These are phyloP conservation scores for Myxozyma geophila DNA, from an alignment of 805 yeast species.

Conservation along the genomic window DNA sequence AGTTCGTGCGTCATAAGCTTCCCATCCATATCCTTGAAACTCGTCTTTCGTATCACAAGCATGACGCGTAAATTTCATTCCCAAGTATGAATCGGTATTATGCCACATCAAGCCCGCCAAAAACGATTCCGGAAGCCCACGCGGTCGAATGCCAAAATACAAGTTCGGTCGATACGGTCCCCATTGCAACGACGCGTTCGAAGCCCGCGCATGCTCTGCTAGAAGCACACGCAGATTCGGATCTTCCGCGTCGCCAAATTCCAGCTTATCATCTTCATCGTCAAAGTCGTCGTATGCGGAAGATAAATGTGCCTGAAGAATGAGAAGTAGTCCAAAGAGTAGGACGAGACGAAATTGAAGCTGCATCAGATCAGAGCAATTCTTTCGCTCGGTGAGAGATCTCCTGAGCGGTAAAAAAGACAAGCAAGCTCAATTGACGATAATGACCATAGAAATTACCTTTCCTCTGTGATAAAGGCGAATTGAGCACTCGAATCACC, in stretches of 20 bases:
- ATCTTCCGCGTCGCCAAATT: constrained; percentile 4
- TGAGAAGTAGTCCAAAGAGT: constrained; percentile 1
- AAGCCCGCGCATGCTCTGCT: constrained; percentile 45
- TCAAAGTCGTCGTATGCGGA: constrained; percentile 9
- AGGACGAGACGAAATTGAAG: neutral
- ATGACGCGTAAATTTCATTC: constrained; percentile 62
- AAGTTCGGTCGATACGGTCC: constrained; percentile 90
- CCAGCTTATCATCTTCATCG: constrained; percentile 11
- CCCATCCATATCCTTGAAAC: constrained; percentile 80
- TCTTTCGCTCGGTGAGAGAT: neutral
- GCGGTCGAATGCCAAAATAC: constrained; percentile 84
- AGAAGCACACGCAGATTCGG: constrained; percentile 3
- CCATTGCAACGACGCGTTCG: constrained; percentile 70
- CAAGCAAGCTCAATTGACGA: constrained; percentile 1
- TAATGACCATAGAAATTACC: too few species aligned
- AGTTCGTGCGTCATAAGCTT: constrained; percentile 78
- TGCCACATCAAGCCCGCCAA: constrained; percentile 89
- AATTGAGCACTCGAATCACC: too few species aligned
- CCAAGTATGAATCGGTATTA: constrained; percentile 61
- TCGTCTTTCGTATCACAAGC: constrained; percentile 74
- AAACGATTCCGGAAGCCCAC: constrained; percentile 69
- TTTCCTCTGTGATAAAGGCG: too few species aligned
- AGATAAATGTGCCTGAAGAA: neutral
- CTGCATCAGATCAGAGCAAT: neutral
- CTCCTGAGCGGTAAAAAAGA: neutral